Percentiles rank a stretch among this genome's conserved stretches.
These are phyloP conservation scores for Auriscalpium microsporum DNA, from an alignment of 768 basidiomycete species.

Conservation along the genomic window DNA sequence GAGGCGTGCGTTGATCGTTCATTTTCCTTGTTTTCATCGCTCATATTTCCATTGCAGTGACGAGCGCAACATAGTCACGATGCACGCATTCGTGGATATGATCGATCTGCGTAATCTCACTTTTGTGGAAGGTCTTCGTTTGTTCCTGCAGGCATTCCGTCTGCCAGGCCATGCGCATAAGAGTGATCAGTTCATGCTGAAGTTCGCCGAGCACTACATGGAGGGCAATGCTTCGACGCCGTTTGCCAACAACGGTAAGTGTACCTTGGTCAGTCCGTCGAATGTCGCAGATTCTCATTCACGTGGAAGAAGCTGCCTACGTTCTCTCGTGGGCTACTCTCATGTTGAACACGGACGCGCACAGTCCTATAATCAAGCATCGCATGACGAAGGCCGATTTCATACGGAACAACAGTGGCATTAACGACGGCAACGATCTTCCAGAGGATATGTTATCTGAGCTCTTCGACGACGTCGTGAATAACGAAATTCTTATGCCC, in stretches of 20 bases:
- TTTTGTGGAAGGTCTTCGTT: slow-evolving; percentile 85
- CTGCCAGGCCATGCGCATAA: slow-evolving; percentile 97
- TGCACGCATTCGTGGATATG: slow-evolving; percentile 96
- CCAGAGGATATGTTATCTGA: slow-evolving; percentile 73
- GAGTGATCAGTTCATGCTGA: slow-evolving; percentile 98
- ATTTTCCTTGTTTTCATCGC: background rate
- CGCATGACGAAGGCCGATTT: slow-evolving; percentile 93
- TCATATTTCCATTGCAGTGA: slow-evolving; percentile 43
- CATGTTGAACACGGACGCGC: slow-evolving; percentile 94
- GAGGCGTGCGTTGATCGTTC: slow-evolving; percentile 63
- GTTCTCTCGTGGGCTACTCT: slow-evolving; percentile 93
- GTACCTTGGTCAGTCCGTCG: background rate
- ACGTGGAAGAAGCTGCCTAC: slow-evolving; percentile 72
- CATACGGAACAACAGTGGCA: slow-evolving; percentile 90
- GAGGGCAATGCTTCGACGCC: slow-evolving; percentile 75
- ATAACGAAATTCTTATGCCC: slow-evolving; percentile 93
- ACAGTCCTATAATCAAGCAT: slow-evolving; percentile 89
- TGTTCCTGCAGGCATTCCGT: slow-evolving; percentile 92
- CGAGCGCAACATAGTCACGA: slow-evolving; percentile 80
- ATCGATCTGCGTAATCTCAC: slow-evolving; percentile 75
- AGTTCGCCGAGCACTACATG: slow-evolving; percentile 96
- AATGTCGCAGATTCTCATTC: background rate
- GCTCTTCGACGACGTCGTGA: slow-evolving; percentile 87
- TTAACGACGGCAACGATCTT: slow-evolving; percentile 85
- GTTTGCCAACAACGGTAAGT: slow-evolving; percentile 90